Percentiles rank a stretch among this genome's conserved stretches.
phyloP scores from a whole-genome alignment of 306 rosid genomes.

The Corylus heterophylla region DNA sequence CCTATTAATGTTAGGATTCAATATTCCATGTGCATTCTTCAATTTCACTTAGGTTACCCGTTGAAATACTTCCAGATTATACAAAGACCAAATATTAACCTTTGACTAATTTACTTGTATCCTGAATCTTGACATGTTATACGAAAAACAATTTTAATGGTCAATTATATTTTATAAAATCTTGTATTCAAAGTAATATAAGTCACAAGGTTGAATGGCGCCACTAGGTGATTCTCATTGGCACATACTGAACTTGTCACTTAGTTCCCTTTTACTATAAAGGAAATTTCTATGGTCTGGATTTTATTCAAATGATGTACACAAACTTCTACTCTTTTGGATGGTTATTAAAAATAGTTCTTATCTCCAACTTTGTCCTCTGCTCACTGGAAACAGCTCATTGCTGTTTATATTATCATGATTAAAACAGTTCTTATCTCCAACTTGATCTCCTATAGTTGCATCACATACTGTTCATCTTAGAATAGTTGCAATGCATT shows the following conservation, averaged over 20 bases:
- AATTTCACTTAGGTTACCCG: background rate
- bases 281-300: background rate
- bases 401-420: background rate
- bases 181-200: background rate
- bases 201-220: background rate
- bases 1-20: background rate
- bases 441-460: background rate
- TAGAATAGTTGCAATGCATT: background rate
- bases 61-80: background rate
- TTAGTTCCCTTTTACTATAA: background rate
- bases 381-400: background rate
- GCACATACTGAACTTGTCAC: background rate
- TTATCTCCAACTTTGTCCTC: background rate
- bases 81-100: background rate
- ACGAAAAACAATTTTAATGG: background rate
- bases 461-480: background rate
- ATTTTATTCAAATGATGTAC: background rate
- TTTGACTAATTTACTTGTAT: background rate
- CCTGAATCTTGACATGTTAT: background rate
- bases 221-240: slow-evolving; percentile 1
- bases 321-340: background rate
- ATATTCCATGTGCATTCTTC: background rate
- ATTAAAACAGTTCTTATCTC: background rate
- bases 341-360: background rate
- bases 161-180: background rate